phyloP scores from a whole-genome alignment of 1,284 basidiomycete species.

The Boletus semigastroideus region DNA sequence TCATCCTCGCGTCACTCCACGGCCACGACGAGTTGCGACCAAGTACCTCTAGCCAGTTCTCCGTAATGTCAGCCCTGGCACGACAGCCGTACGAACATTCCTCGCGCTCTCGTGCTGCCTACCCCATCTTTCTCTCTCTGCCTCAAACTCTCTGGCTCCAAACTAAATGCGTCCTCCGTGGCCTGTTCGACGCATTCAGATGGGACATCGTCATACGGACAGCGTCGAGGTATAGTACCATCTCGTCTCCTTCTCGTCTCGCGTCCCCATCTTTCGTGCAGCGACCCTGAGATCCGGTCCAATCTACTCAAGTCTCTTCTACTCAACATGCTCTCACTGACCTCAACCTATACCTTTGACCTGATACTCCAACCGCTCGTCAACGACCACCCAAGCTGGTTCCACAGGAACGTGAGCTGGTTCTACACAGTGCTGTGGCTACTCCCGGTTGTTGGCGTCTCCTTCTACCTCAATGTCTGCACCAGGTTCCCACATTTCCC shows the following conservation, averaged over 20 bases:
- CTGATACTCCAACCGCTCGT: constrained; percentile 70
- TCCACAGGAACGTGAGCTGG: constrained; percentile 69
- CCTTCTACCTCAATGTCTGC: constrained; percentile 76
- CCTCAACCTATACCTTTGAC: constrained; percentile 73
- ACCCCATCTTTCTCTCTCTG: constrained; percentile 68
- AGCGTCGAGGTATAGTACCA: constrained; percentile 42
- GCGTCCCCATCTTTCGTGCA: constrained; percentile 30
- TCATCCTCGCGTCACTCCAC: constrained; percentile 3
- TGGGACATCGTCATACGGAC: constrained; percentile 65
- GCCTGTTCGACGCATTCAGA: constrained; percentile 69
- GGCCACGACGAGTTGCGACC: not conserved
- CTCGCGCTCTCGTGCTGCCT: constrained; percentile 46
- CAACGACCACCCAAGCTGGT: constrained; percentile 58
- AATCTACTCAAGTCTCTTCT: constrained; percentile 72
- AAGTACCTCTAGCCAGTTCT: not conserved
- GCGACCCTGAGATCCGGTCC: constrained; percentile 70
- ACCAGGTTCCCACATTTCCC: constrained; percentile 5
- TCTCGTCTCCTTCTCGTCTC: constrained; percentile 4
- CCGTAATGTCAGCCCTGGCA: constrained; percentile 27
- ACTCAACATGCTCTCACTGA: constrained; percentile 66
- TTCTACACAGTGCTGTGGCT: constrained; percentile 77
- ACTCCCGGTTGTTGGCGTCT: constrained; percentile 65
- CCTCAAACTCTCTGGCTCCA: constrained; percentile 60
- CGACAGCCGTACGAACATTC: constrained; percentile 9
- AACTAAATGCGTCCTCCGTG: constrained; percentile 53